Percentiles rank a stretch among this genome's conserved stretches.
These are phyloP conservation scores for Populus nigra DNA, from an alignment of 345 rosid species.

Conservation along the genomic window DNA sequence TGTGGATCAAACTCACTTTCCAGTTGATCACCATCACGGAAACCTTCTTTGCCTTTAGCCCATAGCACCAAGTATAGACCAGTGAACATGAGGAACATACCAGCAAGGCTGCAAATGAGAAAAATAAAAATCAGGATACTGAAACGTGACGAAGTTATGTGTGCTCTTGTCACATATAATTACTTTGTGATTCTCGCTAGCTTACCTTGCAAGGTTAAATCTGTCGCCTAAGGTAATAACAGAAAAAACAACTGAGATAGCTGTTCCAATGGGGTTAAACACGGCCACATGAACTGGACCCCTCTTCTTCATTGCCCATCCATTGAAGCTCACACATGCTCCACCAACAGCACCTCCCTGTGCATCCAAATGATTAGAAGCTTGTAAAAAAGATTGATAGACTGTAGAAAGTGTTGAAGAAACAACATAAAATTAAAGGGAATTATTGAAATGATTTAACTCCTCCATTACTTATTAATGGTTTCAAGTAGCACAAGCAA, in stretches of 20 bases:
- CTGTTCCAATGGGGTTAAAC: conserved; percentile 77
- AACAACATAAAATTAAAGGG: neutral
- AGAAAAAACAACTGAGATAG: conserved; percentile 60
- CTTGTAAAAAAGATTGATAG: neutral
- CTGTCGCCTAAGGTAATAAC: conserved; percentile 57
- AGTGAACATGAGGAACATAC: conserved; percentile 76
- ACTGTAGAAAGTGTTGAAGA: neutral
- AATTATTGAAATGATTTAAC: no score
- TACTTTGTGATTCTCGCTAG: neutral
- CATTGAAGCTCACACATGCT: conserved; percentile 74
- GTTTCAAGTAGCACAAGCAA: neutral
- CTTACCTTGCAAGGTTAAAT: conserved; percentile 67
- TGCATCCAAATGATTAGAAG: conserved; percentile 1
- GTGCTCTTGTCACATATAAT: neutral
- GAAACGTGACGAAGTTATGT: neutral
- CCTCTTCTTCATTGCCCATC: conserved; percentile 89
- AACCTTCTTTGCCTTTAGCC: conserved; percentile 84
- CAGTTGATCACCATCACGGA: conserved; percentile 20
- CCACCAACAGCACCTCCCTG: conserved; percentile 71
- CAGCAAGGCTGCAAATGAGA: conserved; percentile 56
- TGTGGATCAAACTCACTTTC: conserved; percentile 48
- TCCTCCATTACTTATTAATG: neutral
- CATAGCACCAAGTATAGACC: conserved; percentile 84
- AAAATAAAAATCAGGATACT: neutral
- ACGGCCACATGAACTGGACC: conserved; percentile 87